Percentiles rank a stretch among this genome's conserved stretches.
These are phyloP conservation scores for Pleomassaria siparia DNA, from an alignment of 2,329 filamentous ascomycete genomes.

Conservation along the genomic window DNA sequence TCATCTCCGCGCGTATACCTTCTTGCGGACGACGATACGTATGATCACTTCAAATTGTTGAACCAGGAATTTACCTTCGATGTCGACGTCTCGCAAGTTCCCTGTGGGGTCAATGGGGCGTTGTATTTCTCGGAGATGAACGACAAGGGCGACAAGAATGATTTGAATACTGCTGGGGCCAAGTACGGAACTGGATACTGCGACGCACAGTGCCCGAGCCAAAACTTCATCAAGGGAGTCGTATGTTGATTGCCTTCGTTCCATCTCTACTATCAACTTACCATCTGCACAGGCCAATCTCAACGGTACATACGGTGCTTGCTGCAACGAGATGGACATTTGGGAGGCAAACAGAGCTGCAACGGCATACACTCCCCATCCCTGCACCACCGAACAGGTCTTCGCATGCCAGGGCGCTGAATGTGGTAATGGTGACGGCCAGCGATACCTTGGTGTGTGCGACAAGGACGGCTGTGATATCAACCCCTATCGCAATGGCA, in stretches of 20 bases:
- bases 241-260: constrained; percentile 2
- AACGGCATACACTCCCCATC: constrained; percentile 63
- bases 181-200: constrained; percentile 53
- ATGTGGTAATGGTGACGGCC: constrained; percentile 37
- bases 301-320: constrained; percentile 54
- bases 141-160: constrained; percentile 56
- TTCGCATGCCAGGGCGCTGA: constrained; percentile 52
- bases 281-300: constrained; percentile 13
- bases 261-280: neutral
- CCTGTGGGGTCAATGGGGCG: constrained; percentile 65
- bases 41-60: constrained; percentile 26
- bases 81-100: constrained; percentile 55
- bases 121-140: constrained; percentile 55
- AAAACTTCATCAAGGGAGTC: constrained; percentile 52
- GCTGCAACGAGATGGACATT: constrained; percentile 67
- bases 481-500: constrained; percentile 58
- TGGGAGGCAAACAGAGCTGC: constrained; percentile 67
- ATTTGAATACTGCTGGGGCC: constrained; percentile 49
- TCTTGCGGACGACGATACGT: constrained; percentile 23
- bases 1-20: constrained; percentile 24
- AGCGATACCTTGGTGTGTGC: constrained; percentile 61
- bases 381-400: constrained; percentile 54
- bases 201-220: constrained; percentile 22
- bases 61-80: constrained; percentile 32
- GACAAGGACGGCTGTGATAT: constrained; percentile 52